phyloP scores from a whole-genome alignment of 2,329 filamentous ascomycete species.

The Domatiomyces globalis region DNA sequence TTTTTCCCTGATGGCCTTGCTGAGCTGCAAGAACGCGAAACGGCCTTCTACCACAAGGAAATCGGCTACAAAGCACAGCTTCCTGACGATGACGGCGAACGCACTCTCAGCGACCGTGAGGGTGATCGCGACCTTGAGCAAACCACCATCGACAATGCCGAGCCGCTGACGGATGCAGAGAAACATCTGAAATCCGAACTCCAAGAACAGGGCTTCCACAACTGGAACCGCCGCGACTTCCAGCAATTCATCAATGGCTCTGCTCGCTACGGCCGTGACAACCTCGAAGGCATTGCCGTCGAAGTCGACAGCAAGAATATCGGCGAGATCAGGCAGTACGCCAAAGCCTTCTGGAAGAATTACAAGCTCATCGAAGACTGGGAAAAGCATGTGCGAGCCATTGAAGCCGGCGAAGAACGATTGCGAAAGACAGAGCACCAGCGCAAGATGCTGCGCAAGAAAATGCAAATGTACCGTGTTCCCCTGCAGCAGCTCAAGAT shows the following conservation, averaged over 20 bases:
- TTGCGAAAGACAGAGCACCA: conserved; percentile 81
- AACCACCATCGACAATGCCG: conserved; percentile 82
- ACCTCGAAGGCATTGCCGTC: conserved; percentile 69
- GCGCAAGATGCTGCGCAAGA: conserved; percentile 82
- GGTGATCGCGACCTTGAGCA: conserved; percentile 79
- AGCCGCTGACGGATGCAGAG: conserved; percentile 77
- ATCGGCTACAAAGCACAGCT: conserved; percentile 89
- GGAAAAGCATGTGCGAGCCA: conserved; percentile 71
- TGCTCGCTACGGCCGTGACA: conserved; percentile 75
- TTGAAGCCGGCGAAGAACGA: conserved; percentile 86
- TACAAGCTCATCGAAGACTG: conserved; percentile 85
- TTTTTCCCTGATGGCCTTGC: conserved; percentile 78
- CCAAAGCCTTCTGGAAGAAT: conserved; percentile 91
- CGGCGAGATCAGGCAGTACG: conserved; percentile 70
- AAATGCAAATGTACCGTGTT: conserved; percentile 93
- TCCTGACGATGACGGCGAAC: conserved; percentile 78
- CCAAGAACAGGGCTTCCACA: conserved; percentile 70
- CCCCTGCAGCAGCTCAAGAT: conserved; percentile 96
- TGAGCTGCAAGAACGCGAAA: conserved; percentile 91
- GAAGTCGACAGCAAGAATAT: conserved; percentile 85
- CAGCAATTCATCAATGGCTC: conserved; percentile 96
- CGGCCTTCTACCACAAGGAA: conserved; percentile 87
- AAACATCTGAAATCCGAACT: conserved; percentile 71
- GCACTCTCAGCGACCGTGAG: conserved; percentile 60
- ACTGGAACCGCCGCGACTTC: conserved; percentile 96